Conservation (phyloP, 352 stramenopile genomes). For the Globisporangium megalacanthum region DNA sequence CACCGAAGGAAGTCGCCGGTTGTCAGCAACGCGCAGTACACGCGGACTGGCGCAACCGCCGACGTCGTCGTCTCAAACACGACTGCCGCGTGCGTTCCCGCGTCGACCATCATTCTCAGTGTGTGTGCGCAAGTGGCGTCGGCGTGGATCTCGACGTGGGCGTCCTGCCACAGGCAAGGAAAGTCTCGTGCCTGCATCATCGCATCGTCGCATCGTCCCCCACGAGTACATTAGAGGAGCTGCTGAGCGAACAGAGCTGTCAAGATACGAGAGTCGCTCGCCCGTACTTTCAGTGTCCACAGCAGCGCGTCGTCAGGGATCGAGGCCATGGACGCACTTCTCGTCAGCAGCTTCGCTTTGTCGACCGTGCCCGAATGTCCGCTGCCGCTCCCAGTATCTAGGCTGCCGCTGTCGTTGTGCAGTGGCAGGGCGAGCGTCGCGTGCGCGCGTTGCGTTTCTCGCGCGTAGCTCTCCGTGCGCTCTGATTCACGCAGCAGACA, state of each 20-base stretch:
- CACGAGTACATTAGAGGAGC: no score
- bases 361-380: neutral
- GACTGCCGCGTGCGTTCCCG: slow-evolving; percentile 17
- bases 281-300: slow-evolving; percentile 8
- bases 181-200: slow-evolving; percentile 34
- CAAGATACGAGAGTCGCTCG: neutral
- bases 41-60: slow-evolving; percentile 5
- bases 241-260: no score
- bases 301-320: slow-evolving; percentile 10
- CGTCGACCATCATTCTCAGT: slow-evolving; percentile 26
- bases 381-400: neutral
- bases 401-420: neutral
- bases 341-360: slow-evolving; percentile 13
- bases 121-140: slow-evolving; percentile 25
- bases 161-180: slow-evolving; percentile 37
- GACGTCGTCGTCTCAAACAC: slow-evolving; percentile 12
- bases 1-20: slow-evolving; percentile 38
- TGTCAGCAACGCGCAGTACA: slow-evolving; percentile 27
- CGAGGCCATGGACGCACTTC: slow-evolving; percentile 7
- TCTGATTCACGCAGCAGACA: neutral
- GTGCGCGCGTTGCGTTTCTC: slow-evolving; percentile 5
- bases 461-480: slow-evolving; percentile 7
- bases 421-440: neutral
- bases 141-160: slow-evolving; percentile 19
- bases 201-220: no score